Conservation (phyloP, 1,139 yeast genomes). For the Nakaseomyces glabratus region DNA sequence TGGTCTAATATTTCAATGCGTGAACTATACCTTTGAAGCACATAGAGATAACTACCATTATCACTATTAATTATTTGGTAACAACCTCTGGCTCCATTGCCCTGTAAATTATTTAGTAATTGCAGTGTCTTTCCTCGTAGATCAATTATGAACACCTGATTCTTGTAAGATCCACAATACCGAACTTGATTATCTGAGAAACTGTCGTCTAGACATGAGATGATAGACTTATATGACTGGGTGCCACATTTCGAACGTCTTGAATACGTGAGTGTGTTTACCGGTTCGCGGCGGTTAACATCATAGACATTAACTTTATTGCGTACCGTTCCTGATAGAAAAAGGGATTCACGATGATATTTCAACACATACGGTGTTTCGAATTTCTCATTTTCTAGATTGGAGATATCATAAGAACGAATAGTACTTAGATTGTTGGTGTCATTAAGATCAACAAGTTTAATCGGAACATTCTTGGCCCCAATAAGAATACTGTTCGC, state of each 20-base stretch:
- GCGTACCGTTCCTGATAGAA: constrained; percentile 22
- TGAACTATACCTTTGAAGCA: constrained; percentile 19
- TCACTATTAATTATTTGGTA: constrained; percentile 23
- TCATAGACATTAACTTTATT: constrained; percentile 24
- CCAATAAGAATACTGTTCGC: constrained; percentile 1
- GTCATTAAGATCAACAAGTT: not conserved
- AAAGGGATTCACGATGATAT: constrained; percentile 11
- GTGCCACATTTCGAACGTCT: constrained; percentile 1
- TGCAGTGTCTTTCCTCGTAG: constrained; percentile 11
- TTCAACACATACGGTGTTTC: constrained; percentile 21
- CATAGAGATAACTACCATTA: constrained; percentile 24
- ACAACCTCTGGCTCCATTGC: constrained; percentile 16
- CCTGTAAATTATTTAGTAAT: constrained; percentile 6
- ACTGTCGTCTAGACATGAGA: constrained; percentile 24
- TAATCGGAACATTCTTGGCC: constrained; percentile 4
- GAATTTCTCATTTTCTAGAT: constrained; percentile 18
- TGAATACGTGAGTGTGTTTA: constrained; percentile 7
- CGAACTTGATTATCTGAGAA: constrained; percentile 8
- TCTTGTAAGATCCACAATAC: constrained; percentile 23
- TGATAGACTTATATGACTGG: constrained; percentile 14
- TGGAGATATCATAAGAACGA: constrained; percentile 16
- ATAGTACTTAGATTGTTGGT: constrained; percentile 6
- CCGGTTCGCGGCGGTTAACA: constrained; percentile 15
- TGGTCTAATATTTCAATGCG: constrained; percentile 22
- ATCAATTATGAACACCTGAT: constrained; percentile 22